Conservation (phyloP, 352 stramenopile species). For the Phytophthora vignae region DNA sequence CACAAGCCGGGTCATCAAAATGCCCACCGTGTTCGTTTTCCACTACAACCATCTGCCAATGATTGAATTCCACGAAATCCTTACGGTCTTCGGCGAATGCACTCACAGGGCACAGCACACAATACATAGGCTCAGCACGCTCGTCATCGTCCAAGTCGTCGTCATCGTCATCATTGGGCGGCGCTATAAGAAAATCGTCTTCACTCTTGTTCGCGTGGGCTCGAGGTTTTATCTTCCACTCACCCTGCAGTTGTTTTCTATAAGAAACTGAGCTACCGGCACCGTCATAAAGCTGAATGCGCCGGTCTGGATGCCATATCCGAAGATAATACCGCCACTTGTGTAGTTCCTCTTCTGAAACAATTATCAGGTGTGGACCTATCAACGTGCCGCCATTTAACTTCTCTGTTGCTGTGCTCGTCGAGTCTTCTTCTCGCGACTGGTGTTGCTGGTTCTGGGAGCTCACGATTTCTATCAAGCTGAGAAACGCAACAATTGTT, state of each 20-base stretch:
- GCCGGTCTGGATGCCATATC: conserved; percentile 55
- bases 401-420: not conserved
- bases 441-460: conserved; percentile 28
- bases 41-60: conserved; percentile 80
- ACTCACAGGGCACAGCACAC: conserved; percentile 65
- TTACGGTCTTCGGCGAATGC: conserved; percentile 62
- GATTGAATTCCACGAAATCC: conserved; percentile 51
- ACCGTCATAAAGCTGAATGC: conserved; percentile 71
- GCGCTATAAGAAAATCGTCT: conserved; percentile 37
- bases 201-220: conserved; percentile 29
- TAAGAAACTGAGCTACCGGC: conserved; percentile 31
- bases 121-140: conserved; percentile 58
- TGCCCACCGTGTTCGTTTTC: conserved; percentile 67
- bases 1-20: conserved; percentile 54
- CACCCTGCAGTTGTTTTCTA: conserved; percentile 54
- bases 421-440: conserved; percentile 9
- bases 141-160: conserved; percentile 63
- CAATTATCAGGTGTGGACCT: conserved; percentile 81
- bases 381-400: not conserved
- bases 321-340: conserved; percentile 84
- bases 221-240: conserved; percentile 61
- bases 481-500: conserved; percentile 81
- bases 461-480: conserved; percentile 52
- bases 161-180: conserved; percentile 40
- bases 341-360: conserved; percentile 77